Percentiles rank a stretch among this genome's conserved stretches.
phyloP scores from a whole-genome alignment of 768 basidiomycete genomes.

The Xerocomellus amylosporus region DNA sequence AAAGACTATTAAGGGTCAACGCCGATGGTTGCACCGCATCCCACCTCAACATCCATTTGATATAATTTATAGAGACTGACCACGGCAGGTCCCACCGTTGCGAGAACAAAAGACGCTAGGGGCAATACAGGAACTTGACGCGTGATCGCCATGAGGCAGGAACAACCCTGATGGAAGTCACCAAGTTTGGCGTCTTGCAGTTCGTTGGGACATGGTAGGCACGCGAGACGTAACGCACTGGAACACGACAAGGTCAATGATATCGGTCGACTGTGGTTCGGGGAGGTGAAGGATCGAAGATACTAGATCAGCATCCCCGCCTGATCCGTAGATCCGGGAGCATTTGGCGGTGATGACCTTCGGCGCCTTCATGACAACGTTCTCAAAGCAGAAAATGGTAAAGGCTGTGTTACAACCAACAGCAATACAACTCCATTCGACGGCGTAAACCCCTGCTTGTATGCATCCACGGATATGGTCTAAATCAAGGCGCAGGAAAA shows the following conservation, averaged over 20 bases:
- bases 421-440: slow-evolving; percentile 11
- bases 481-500: slow-evolving; percentile 39
- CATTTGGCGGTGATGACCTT: not conserved
- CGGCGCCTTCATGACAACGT: not conserved
- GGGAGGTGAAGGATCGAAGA: not conserved
- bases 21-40: not conserved
- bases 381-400: too few relatives aligned
- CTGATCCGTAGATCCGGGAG: not conserved
- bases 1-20: not conserved
- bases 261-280: not conserved
- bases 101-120: not conserved
- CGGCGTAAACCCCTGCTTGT: slow-evolving; percentile 20
- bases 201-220: not conserved
- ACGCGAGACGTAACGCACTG: not conserved
- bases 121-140: too few relatives aligned
- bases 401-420: slow-evolving; percentile 2
- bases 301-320: not conserved
- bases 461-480: slow-evolving; percentile 35
- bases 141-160: not conserved
- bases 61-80: too few relatives aligned
- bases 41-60: not conserved
- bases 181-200: not conserved
- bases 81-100: too few relatives aligned
- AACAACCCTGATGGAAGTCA: not conserved
- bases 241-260: not conserved